Base-by-base conservation (phyloP, 345 rosid species). In the Lumnitzera littorea region DNA sequence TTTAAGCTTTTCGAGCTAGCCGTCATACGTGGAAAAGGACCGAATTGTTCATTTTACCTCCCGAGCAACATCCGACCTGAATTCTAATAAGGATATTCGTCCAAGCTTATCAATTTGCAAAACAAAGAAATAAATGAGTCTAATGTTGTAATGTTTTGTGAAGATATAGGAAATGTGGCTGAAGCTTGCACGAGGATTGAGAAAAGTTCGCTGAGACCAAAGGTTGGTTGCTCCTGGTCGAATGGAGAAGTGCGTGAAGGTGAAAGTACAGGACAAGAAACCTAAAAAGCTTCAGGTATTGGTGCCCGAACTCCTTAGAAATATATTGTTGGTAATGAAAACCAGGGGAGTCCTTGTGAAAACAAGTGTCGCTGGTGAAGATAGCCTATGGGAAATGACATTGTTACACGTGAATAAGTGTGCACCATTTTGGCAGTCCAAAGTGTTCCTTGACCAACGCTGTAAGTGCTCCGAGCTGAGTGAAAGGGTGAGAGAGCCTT, bases 161-260 rank as follows among this genome's bases (percentile, higher is more conserved):
- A 81, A 74, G 97, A 94, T 61, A 80, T 88, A 14, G 95, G 97
- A 94, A 62, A 88, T 91, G 92, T 94, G 99, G 99, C 74, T 94
- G 71, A 84, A 92, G 72, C 95, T 94, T 60, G 96, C 82, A 61
- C 99, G 91, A 70, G 97, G 87, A 62, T 58, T 94, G 67, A 75
- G 97, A 77, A 94, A 94, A 86, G 97, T 94, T 63, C 91, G 99
- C 76, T 83, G 90, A 81, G 99, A 90, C 78, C 99, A 88, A 78
- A 84, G 96, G 99, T 68, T 90, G 24, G 97, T 96, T 25, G 91
- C 90, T 56, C 91, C 88, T 46, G 76, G 82, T 65, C 79, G 99
- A 57, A 86, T 86, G 99, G 97, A 94, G 76, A 86, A 94, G 62
- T 94, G 86, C 67, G 78, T 84, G 76, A 94, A 94, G 74, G 95